Evolutionary conservation across 2,329 filamentous ascomycete genomes (phyloP), one percentile per base, ranked within the genome.

Genomic region (Diaporthe citriasiana): DNA sequence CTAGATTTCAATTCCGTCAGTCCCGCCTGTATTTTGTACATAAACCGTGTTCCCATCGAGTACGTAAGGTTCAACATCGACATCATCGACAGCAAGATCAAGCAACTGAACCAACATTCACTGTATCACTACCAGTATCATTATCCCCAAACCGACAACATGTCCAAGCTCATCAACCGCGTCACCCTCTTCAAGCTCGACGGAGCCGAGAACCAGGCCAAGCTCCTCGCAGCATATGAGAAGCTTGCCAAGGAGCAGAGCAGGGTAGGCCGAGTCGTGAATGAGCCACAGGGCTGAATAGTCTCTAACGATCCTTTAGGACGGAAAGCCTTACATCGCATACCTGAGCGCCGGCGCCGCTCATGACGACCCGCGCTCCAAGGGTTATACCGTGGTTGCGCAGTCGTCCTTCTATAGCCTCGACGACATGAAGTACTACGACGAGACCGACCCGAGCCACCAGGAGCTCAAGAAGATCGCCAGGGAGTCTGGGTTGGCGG

Each of bases 381-480:
- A 92, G 81, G 93, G 92, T 56, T 94, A 88, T 84, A 94, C 91
- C 10, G 79, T 94, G 70, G 86, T 90, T 22, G 89, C 89, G 65
- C 89, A 91, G 80, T 91, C 88, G 53, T 88, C 89, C 60, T 94
- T 94, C 79, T 87, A 88, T 59, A 91, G 83, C 74, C 78, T 90
- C 71, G 91, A 91, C 17, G 93, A 94, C 80, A 91, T 94, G 89
- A 86, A 89, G 77, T 94, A 89, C 83, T 94, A 93, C 81, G 92
- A 94, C 80, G 84, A 85, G 13, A 85, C 80, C 71, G 88, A 86
- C 77, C 74, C 78, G n/a, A 85, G 85, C 2, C 87, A 88, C 76
- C 77, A 79, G 73, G 80, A 76, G 33, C 82, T 88, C 74, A 87
- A 86, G 81, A 78, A 77, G 45, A 76, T 78, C 2, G 83, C 82